Evolutionary conservation across 78 protist species (phyloP), one percentile per base, ranked within the genome.

Genomic region (Salpingoeca rosetta): DNA sequence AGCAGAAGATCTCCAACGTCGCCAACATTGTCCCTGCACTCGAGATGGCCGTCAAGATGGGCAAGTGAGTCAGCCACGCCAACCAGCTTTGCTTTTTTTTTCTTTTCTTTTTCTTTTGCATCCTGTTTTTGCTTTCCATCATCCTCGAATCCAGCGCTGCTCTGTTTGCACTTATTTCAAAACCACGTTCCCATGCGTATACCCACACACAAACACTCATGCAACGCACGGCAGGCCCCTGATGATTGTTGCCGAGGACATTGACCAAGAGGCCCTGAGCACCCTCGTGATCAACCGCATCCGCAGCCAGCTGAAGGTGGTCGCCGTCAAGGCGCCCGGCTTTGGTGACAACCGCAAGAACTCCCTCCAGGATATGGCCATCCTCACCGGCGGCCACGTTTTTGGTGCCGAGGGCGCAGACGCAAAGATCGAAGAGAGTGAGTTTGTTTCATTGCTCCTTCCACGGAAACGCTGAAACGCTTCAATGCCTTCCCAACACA

Each of bases 331-430:
- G 79, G 99, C 99, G 31, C 99, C 99, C 38, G 99, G 99, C 78
- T 98, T 96, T 86, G 99, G 99, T 35, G 99, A 98, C 89, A 84
- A 91, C 91, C 91, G 98, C 81, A 94, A 91, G 92, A 93, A 90
- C 83, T 92, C 75, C 42, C 84, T 98, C 82, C 97, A 97, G 90
- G 99, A 98, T 87, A 92, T 98, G 76, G 98, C 99, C 25, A 88
- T 95, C 73, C 80, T 96, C 56, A 97, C 98, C 41, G 99, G 99
- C 73, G 96, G 94, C 56, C 74, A 87, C 74, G 83, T 92, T 37
- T 41, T 94, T 25, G 87, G 94, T 84, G 94, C 91, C 41, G 94
- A 93, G 38, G 80, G 87, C 31, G 92, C 87, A 7, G 87, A 40
- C 65, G n/a, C 76, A 26, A 88, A 74, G 41, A 39, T 82, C 38